phyloP scores from a whole-genome alignment of 306 rosid genomes.

The Lathyrus aphaca region DNA sequence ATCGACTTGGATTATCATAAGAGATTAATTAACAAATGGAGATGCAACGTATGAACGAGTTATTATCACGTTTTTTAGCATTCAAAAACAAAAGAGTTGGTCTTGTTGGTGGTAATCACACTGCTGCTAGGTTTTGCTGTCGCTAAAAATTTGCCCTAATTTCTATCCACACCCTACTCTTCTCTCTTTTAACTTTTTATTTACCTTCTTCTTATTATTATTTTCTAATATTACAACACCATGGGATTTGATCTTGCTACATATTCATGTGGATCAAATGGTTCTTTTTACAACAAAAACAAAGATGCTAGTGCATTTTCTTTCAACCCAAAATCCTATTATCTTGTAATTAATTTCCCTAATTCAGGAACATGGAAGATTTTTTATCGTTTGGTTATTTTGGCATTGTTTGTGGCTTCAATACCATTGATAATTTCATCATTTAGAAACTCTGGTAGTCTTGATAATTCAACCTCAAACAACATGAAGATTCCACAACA shows the following conservation, averaged over 20 bases:
- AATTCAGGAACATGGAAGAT: slow-evolving; percentile 41
- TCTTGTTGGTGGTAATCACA: slow-evolving; percentile 90
- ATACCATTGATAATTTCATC: slow-evolving; percentile 45
- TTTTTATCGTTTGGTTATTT: slow-evolving; percentile 37
- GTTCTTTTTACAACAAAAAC: slow-evolving; percentile 4
- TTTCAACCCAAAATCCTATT: slow-evolving; percentile 38
- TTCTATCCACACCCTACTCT: not conserved
- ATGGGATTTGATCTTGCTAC: slow-evolving; percentile 45
- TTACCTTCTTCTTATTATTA: not conserved
- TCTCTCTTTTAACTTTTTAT: not conserved
- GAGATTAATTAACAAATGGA: slow-evolving; percentile 49
- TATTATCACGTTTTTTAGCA: slow-evolving; percentile 56
- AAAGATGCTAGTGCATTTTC: slow-evolving; percentile 24
- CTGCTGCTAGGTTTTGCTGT: slow-evolving; percentile 78
- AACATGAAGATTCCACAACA: slow-evolving; percentile 8
- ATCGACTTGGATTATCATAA: slow-evolving; percentile 44
- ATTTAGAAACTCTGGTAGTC: slow-evolving; percentile 15
- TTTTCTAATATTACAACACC: not conserved
- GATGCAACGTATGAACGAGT: slow-evolving; percentile 64
- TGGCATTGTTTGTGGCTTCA: slow-evolving; percentile 48
- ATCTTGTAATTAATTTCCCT: slow-evolving; percentile 45
- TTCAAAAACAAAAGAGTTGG: slow-evolving; percentile 48
- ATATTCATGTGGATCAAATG: slow-evolving; percentile 35
- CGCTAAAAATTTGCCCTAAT: slow-evolving; percentile 47
- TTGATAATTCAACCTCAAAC: not conserved